Conservation (phyloP, 2,329 filamentous ascomycete species). For the Thelonectria discophora region DNA sequence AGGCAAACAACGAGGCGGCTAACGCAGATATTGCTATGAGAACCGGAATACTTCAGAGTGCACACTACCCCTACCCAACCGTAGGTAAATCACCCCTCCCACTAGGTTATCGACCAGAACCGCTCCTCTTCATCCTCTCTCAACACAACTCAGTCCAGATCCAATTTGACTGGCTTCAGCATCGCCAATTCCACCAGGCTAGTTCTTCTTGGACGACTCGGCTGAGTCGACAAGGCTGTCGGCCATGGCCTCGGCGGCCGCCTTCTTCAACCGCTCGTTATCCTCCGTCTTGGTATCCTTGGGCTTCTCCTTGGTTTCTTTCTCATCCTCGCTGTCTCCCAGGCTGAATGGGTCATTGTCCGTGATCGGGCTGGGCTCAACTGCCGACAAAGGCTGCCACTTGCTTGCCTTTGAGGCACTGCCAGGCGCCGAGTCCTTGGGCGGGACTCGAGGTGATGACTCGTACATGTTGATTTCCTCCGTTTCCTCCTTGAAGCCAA, state of each 20-base stretch:
- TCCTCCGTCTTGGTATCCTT: slow-evolving; percentile 65
- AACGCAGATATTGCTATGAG: slow-evolving; percentile 25
- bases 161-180: not conserved
- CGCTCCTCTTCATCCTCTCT: slow-evolving; percentile 15
- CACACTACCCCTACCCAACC: slow-evolving; percentile 23
- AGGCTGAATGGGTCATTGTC: slow-evolving; percentile 97
- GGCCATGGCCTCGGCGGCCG: slow-evolving; percentile 68
- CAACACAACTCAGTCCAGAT: slow-evolving; percentile 6
- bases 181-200: slow-evolving; percentile 16
- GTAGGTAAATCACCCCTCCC: slow-evolving; percentile 24
- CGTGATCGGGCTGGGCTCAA: slow-evolving; percentile 81
- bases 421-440: slow-evolving; percentile 58
- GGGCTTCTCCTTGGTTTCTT: slow-evolving; percentile 65
- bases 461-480: slow-evolving; percentile 85
- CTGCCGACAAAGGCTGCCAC: slow-evolving; percentile 91
- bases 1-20: slow-evolving; percentile 36
- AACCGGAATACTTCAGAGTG: slow-evolving; percentile 24
- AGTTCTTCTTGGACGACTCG: slow-evolving; percentile 49
- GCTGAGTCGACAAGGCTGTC: slow-evolving; percentile 59
- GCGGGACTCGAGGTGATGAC: slow-evolving; percentile 64
- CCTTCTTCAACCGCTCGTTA: slow-evolving; percentile 70
- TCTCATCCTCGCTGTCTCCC: slow-evolving; percentile 95
- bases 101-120: slow-evolving; percentile 23
- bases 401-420: slow-evolving; percentile 81
- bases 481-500: slow-evolving; percentile 68